phyloP scores from a whole-genome alignment of 345 rosid genomes.

The Euphorbia pulcherrima region DNA sequence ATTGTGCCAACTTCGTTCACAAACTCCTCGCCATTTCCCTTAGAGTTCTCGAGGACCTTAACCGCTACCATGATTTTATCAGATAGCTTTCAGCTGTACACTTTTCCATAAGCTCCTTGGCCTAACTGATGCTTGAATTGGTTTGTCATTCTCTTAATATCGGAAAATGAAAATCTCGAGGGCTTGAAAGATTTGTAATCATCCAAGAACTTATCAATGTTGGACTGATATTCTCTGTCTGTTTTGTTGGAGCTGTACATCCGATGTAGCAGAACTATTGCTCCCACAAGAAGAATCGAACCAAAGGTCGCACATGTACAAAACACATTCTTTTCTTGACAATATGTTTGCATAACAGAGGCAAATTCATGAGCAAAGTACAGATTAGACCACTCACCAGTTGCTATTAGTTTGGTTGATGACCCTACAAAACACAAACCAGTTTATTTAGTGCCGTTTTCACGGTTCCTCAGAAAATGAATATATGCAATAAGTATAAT shows the following conservation, averaged over 20 bases:
- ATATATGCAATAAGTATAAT: too few relatives aligned
- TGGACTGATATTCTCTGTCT: conserved; percentile 2
- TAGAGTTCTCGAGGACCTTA: not conserved
- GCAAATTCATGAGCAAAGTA: too few relatives aligned
- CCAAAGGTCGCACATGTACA: not conserved
- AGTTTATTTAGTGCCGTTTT: too few relatives aligned
- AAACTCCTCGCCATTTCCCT: conserved; percentile 7
- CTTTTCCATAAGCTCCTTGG: conserved; percentile 16
- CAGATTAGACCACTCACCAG: too few relatives aligned
- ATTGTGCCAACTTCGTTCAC: conserved; percentile 9
- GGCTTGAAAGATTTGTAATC: conserved; percentile 16
- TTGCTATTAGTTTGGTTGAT: too few relatives aligned
- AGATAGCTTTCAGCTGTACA: conserved; percentile 10
- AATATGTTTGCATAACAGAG: too few relatives aligned
- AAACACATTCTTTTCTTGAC: not conserved
- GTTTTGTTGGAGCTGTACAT: not conserved
- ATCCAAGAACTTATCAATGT: conserved; percentile 4
- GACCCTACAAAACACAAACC: too few relatives aligned
- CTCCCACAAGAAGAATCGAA: not conserved
- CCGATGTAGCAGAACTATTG: not conserved
- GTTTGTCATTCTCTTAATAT: conserved; percentile 13
- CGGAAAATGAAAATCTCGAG: conserved; percentile 6
- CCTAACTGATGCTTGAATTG: conserved; percentile 11
- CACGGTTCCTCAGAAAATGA: too few relatives aligned
- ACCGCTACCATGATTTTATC: conserved; percentile 11